Evolutionary conservation across 2,329 filamentous ascomycete genomes (phyloP).

Genomic region (Fusarium nisikadoi): DNA sequence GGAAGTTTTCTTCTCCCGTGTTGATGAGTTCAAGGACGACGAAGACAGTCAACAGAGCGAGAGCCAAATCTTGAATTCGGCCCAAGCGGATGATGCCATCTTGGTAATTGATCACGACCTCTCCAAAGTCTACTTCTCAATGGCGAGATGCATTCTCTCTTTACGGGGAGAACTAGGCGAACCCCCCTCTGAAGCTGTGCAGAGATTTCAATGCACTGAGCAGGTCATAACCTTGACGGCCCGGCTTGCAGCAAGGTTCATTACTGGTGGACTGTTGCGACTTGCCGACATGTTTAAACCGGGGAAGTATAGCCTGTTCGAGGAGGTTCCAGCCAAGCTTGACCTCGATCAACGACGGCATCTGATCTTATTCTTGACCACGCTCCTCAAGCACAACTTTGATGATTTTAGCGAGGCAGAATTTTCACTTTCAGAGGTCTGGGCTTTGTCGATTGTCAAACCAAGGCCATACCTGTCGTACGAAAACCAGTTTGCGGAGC

Average conservation of each 20-base stretch:
- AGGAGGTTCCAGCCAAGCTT: constrained; percentile 53
- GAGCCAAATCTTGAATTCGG: constrained; percentile 53
- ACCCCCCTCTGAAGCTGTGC: constrained; percentile 25
- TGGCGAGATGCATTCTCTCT: constrained; percentile 55
- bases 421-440: constrained; percentile 61
- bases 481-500: constrained; percentile 61
- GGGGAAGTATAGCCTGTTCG: constrained; percentile 63
- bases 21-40: constrained; percentile 55
- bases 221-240: constrained; percentile 58
- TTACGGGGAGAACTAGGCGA: constrained; percentile 13
- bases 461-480: constrained; percentile 58
- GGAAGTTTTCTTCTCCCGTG: constrained; percentile 57
- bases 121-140: constrained; percentile 58
- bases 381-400: constrained; percentile 59
- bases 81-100: constrained; percentile 59
- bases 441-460: constrained; percentile 63
- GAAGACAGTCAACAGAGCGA: constrained; percentile 54
- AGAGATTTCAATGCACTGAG: constrained; percentile 53
- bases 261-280: constrained; percentile 57
- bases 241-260: constrained; percentile 57
- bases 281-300: constrained; percentile 58
- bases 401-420: constrained; percentile 59
- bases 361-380: constrained; percentile 62
- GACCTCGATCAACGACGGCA: constrained; percentile 56
- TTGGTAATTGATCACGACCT: constrained; percentile 61